Evolutionary conservation across 2,329 filamentous ascomycete genomes (phyloP), one percentile per base, ranked within the genome.

Genomic region (Meredithiella fracta): DNA sequence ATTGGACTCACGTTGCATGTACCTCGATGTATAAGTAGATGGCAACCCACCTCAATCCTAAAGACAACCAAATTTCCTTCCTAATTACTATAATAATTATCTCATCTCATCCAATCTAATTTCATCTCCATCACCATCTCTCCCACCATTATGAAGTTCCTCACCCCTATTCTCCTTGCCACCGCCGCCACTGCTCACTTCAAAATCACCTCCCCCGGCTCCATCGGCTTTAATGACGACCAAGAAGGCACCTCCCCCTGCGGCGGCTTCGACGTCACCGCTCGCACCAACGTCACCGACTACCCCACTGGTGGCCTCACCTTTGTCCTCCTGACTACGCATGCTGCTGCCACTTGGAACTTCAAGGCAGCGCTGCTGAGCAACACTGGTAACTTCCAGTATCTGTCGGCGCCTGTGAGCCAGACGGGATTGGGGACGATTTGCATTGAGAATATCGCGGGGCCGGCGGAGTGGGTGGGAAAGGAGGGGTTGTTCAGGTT

Each of bases 371-470:
- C 57, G 3, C 50, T 56, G 31, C 42, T 59, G 11, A 50, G 34
- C 14, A 53, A 59, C 51, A 59, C 57, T 15, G 44, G 47, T n/a
- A 38, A 59, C 51, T 56, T 59, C 22, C 31, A 56, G 51, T 59
- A 56, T 47, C 37, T 59, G 14, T 29, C n/a, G 8, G 50, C 54
- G 2, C 57, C 57, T 23, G 44, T 59, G 22, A 50, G 53, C 62
- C 78, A 82, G 66, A 75, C 65, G 55, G 77, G 77, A 15, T 66
- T 75, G 1, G 78, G 78, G 55, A 64, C 67, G 52, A 78, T 75
- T 60, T 83, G 79, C 65, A 64, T 74, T 61, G 71, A 73, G 0
- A 61, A 62, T 3, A 65, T 82, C 42, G 70, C 67, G 1, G 68
- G 75, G 0, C 76, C 77, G 0, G 65, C 67, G 25, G 68, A 67